Evolutionary conservation across 306 rosid genomes (phyloP).

Genomic region (Quercus mongolica): DNA sequence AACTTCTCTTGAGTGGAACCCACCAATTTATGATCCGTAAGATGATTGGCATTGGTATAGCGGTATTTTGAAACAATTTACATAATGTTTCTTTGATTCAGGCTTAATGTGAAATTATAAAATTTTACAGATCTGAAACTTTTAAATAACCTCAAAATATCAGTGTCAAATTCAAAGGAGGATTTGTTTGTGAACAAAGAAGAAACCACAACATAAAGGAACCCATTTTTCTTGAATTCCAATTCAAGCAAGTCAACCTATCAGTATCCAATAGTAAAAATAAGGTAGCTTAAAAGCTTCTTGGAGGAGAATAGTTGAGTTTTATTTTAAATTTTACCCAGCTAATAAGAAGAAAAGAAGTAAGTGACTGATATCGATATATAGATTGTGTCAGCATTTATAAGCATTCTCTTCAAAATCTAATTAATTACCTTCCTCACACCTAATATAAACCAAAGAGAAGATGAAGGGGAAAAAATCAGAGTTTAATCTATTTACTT

Average conservation of each 20-base stretch:
- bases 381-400: too few relatives aligned
- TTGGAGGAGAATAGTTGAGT: slow-evolving; percentile 25
- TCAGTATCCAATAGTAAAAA: slow-evolving; percentile 1
- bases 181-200: slow-evolving; percentile 55
- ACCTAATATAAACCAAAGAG: too few relatives aligned
- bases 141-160: slow-evolving; percentile 9
- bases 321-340: neutral
- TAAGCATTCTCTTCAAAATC: too few relatives aligned
- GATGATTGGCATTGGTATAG: neutral
- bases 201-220: slow-evolving; percentile 26
- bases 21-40: neutral
- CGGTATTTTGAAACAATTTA: neutral
- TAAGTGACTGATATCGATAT: too few relatives aligned
- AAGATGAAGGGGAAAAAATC: too few relatives aligned
- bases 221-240: slow-evolving; percentile 53
- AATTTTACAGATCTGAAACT: neutral
- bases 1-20: too few relatives aligned
- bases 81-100: neutral
- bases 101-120: neutral
- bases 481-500: too few relatives aligned
- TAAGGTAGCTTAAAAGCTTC: slow-evolving; percentile 29
- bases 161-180: slow-evolving; percentile 30
- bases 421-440: too few relatives aligned
- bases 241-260: slow-evolving; percentile 56
- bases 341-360: too few relatives aligned